Evolutionary conservation across 2,329 filamentous ascomycete species (phyloP).

Genomic region (Chalaropsis ovoidea): DNA sequence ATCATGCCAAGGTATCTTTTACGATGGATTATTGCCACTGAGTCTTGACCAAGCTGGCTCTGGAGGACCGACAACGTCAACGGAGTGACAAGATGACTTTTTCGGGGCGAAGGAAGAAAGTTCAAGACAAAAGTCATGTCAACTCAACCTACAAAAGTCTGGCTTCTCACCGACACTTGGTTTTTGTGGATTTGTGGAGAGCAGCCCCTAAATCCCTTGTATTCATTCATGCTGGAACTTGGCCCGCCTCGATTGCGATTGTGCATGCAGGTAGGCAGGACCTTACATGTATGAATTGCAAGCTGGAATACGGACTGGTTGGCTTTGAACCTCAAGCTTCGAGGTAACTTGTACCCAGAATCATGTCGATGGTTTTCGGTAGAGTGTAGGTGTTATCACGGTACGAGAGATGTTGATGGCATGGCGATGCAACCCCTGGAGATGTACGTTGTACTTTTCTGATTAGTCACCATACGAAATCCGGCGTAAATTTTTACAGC

Average conservation of each 20-base stretch:
- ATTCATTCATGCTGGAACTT: neutral
- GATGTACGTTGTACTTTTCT: neutral
- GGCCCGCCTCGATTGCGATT: neutral
- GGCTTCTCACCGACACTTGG: constrained; percentile 1
- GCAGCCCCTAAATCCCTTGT: neutral
- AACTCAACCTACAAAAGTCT: too few species aligned
- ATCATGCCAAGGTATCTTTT: too few species aligned
- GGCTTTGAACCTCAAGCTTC: too few species aligned
- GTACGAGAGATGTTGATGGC: too few species aligned
- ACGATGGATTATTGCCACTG: neutral
- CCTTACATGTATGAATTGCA: neutral
- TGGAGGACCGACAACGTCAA: neutral
- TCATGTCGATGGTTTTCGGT: too few species aligned
- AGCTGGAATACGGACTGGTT: too few species aligned
- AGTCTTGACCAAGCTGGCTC: neutral
- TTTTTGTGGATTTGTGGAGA: neutral
- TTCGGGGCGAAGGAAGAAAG: neutral
- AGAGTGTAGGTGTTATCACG: too few species aligned
- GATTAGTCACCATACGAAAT: too few species aligned
- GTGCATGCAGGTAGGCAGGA: neutral
- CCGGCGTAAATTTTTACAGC: too few species aligned
- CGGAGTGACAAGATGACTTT: neutral
- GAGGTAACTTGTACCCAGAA: too few species aligned
- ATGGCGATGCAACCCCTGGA: too few species aligned
- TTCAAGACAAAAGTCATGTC: neutral